A percentile compares a stretch with the other conserved stretches of the same genome.
Conservation (phyloP, 208 protist genomes). For the Leishmania tropica region DNA sequence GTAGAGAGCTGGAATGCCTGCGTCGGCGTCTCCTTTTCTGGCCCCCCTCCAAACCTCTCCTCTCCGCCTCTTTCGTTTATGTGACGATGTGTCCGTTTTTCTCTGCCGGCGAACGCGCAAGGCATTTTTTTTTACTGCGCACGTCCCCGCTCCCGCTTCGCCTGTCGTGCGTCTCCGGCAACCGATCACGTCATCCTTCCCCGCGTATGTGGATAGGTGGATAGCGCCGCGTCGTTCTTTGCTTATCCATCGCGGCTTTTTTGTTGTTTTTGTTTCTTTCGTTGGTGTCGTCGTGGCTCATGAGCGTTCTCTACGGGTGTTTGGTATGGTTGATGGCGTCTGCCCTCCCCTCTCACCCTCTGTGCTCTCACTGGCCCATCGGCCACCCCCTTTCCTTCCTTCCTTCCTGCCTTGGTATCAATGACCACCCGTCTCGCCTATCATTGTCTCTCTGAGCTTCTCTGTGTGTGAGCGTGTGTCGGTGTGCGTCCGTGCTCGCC, state of each 20-base stretch:
- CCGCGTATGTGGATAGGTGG: too few relatives aligned
- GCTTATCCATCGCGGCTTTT: neutral
- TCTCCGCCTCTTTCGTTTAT: too few relatives aligned
- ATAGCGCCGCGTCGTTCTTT: neutral
- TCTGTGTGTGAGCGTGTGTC: neutral
- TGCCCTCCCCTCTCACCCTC: neutral
- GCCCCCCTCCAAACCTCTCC: too few relatives aligned
- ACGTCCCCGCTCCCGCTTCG: too few relatives aligned
- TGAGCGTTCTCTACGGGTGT: neutral
- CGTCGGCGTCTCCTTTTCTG: too few relatives aligned
- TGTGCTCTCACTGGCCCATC: neutral
- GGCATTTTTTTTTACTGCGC: too few relatives aligned
- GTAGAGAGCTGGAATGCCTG: too few relatives aligned
- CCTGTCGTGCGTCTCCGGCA: too few relatives aligned
- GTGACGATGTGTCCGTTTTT: too few relatives aligned
- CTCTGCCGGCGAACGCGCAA: too few relatives aligned
- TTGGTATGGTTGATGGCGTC: neutral
- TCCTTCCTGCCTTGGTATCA: neutral
- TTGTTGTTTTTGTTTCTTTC: neutral
- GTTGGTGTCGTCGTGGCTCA: neutral
- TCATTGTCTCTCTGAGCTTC: neutral
- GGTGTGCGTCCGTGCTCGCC: neutral
- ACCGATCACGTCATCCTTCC: too few relatives aligned
- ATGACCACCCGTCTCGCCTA: neutral
- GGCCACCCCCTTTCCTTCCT: neutral